A percentile compares a stretch with the other conserved stretches of the same genome.
These are phyloP conservation scores for Mycena rosella DNA, from an alignment of 768 basidiomycete genomes.

Conservation along the genomic window DNA sequence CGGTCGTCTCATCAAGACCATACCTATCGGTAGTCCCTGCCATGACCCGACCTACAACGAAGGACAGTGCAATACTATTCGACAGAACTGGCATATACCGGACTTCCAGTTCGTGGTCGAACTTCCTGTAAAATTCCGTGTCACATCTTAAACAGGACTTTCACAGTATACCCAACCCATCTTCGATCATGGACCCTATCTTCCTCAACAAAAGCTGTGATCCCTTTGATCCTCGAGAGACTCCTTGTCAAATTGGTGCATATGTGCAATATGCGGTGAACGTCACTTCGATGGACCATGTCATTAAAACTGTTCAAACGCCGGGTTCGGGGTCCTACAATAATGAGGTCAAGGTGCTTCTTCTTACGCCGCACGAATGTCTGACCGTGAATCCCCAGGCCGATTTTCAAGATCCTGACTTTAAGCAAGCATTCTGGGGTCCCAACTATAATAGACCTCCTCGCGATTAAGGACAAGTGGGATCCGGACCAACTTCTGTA, in stretches of 20 bases:
- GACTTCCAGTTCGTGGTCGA: slow-evolving; percentile 28
- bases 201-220: slow-evolving; percentile 40
- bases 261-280: slow-evolving; percentile 38
- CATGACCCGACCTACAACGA: slow-evolving; percentile 15
- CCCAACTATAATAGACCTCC: slow-evolving; percentile 29
- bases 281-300: slow-evolving; percentile 6
- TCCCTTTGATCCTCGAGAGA: slow-evolving; percentile 33
- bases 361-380: no score
- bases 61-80: neutral
- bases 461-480: slow-evolving; percentile 33
- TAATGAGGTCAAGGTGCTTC: slow-evolving; percentile 29
- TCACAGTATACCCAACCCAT: slow-evolving; percentile 12
- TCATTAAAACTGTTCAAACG: slow-evolving; percentile 23
- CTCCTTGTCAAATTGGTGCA: slow-evolving; percentile 34
- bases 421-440: slow-evolving; percentile 35
- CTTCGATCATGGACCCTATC: slow-evolving; percentile 37
- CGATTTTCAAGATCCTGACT: slow-evolving; percentile 35
- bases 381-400: slow-evolving; percentile 19
- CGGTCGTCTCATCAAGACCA: slow-evolving; percentile 22
- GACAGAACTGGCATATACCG: neutral
- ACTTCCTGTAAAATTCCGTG: slow-evolving; percentile 3
- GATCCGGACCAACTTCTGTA: slow-evolving; percentile 36
- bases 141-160: slow-evolving; percentile 2
- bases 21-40: slow-evolving; percentile 21
- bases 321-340: slow-evolving; percentile 36